phyloP scores from a whole-genome alignment of 2,329 filamentous ascomycete genomes.

The Coleophoma eucalyptorum region DNA sequence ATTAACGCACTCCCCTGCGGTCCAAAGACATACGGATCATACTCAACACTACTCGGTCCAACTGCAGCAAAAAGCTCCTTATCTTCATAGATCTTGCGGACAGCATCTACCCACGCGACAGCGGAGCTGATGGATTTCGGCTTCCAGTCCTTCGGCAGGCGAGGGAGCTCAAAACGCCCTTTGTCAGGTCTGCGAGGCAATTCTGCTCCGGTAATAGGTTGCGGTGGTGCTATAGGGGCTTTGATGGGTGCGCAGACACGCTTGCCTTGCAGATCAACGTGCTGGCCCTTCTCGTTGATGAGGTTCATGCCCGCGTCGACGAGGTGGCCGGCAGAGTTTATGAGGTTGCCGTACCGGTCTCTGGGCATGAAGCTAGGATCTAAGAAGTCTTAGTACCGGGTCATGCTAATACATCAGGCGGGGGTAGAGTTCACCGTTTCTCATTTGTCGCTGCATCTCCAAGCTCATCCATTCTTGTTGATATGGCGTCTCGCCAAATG shows the following conservation, averaged over 20 bases:
- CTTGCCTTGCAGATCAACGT: neutral
- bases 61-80: neutral
- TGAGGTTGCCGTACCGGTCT: neutral
- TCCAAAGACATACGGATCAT: too few species aligned
- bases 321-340: neutral
- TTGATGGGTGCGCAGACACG: neutral
- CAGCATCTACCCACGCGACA: neutral
- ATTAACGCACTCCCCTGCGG: too few species aligned
- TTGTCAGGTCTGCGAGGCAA: neutral
- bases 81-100: neutral
- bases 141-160: conserved; percentile 10
- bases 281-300: neutral
- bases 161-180: conserved; percentile 11
- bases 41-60: neutral
- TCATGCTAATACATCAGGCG: too few species aligned
- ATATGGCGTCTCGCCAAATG: conserved; percentile 25
- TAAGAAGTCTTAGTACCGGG: neutral
- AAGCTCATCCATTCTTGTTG: conserved; percentile 17
- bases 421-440: conserved; percentile 14
- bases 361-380: neutral
- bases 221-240: neutral
- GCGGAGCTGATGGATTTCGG: conserved; percentile 10
- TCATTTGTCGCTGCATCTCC: conserved; percentile 19
- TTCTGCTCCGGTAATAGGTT: neutral
- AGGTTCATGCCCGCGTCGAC: neutral